phyloP scores from a whole-genome alignment of 306 rosid genomes.

The Cicer judaicum region DNA sequence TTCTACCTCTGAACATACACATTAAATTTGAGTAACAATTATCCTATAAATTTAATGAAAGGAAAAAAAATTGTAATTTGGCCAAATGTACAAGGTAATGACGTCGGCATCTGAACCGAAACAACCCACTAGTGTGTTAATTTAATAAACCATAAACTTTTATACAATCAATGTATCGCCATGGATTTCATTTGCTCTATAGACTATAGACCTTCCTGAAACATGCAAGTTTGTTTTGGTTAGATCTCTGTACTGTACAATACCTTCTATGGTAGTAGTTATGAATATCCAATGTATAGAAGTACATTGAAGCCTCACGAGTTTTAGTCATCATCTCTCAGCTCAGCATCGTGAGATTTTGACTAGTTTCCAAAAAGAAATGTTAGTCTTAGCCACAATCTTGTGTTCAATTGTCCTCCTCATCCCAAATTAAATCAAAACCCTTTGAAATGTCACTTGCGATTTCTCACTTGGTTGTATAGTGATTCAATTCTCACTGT shows the following conservation, averaged over 20 bases:
- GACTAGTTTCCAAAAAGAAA: constrained; percentile 1
- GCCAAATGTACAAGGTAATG: constrained; percentile 45
- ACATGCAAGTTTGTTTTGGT: constrained; percentile 33
- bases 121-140: constrained; percentile 42
- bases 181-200: constrained; percentile 32
- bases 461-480: constrained; percentile 49
- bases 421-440: constrained; percentile 37
- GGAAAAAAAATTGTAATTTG: constrained; percentile 10
- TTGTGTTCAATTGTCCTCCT: constrained; percentile 42
- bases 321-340: constrained; percentile 32
- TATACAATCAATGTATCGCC: constrained; percentile 26
- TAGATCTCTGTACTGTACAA: constrained; percentile 36
- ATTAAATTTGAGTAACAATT: constrained; percentile 8
- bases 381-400: constrained; percentile 19
- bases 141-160: constrained; percentile 33
- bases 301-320: constrained; percentile 39
- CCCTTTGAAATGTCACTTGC: constrained; percentile 43
- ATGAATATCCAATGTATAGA: constrained; percentile 24
- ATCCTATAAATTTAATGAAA: constrained; percentile 38
- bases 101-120: constrained; percentile 34
- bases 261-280: constrained; percentile 39
- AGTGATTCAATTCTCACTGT: constrained; percentile 53
- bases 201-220: constrained; percentile 40
- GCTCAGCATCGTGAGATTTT: constrained; percentile 23
- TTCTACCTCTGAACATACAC: background rate